phyloP scores from a whole-genome alignment of 495 filamentous ascomycete species.

The Penicillium simplicissimum region DNA sequence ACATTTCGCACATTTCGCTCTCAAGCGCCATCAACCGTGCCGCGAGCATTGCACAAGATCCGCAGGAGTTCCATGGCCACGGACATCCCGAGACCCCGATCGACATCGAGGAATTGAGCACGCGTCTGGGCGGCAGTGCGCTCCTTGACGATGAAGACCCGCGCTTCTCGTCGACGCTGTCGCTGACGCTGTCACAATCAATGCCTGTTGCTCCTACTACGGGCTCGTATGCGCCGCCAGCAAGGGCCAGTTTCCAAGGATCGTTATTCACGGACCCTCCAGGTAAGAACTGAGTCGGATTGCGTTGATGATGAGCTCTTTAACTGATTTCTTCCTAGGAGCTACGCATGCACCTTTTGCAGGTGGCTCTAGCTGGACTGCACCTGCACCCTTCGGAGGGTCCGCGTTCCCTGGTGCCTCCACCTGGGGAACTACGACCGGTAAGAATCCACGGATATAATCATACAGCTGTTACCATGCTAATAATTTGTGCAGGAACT shows the following conservation, averaged over 20 bases:
- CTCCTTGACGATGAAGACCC: conserved; percentile 80
- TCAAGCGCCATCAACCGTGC: conserved; percentile 90
- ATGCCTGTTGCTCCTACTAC: conserved; percentile 39
- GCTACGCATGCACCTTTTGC: conserved; percentile 38
- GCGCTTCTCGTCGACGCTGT: conserved; percentile 41
- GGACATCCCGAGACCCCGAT: conserved; percentile 27
- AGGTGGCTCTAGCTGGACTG: conserved; percentile 36
- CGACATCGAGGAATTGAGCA: conserved; percentile 72
- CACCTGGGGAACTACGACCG: conserved; percentile 44
- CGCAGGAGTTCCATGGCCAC: conserved; percentile 52
- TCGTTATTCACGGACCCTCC: conserved; percentile 55
- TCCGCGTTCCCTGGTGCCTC: conserved; percentile 41
- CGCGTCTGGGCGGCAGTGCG: conserved; percentile 90
- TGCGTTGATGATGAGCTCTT: neutral
- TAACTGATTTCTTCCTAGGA: conserved; percentile 27
- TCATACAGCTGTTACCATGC: neutral
- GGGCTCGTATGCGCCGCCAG: conserved; percentile 36
- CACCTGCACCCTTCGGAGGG: conserved; percentile 42
- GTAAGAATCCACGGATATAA: conserved; percentile 26
- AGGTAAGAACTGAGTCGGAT: conserved; percentile 13
- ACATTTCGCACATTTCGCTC: conserved; percentile 71
- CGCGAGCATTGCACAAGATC: conserved; percentile 68
- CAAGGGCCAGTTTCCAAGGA: conserved; percentile 48
- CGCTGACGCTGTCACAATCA: conserved; percentile 36
- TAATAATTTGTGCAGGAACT: conserved; percentile 36